Evolutionary conservation across 495 filamentous ascomycete species (phyloP).

Genomic region (Hypoxylon fuscum): DNA sequence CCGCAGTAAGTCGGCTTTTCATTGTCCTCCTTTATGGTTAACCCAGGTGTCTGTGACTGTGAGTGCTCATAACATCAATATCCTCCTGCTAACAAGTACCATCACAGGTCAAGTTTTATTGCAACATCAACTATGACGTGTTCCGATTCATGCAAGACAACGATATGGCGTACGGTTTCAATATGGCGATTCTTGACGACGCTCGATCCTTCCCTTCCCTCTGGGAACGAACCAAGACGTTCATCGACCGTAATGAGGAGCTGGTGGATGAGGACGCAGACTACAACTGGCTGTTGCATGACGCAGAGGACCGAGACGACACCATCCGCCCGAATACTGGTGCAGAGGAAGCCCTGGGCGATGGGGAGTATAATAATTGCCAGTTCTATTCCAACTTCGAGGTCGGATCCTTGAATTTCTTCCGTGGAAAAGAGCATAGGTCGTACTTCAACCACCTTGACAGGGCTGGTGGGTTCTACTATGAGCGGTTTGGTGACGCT

Average conservation of each 20-base stretch:
- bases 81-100: conserved; percentile 12
- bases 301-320: conserved; percentile 18
- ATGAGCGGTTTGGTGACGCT: conserved; percentile 70
- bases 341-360: conserved; percentile 8
- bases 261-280: conserved; percentile 61
- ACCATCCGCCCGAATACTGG: conserved; percentile 26
- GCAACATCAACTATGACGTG: conserved; percentile 74
- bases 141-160: conserved; percentile 80
- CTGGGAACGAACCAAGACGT: conserved; percentile 56
- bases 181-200: conserved; percentile 65
- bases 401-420: conserved; percentile 68
- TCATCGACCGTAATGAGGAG: conserved; percentile 57
- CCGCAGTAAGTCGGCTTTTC: conserved; percentile 52
- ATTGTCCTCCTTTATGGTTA: conserved; percentile 12
- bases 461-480: conserved; percentile 66
- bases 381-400: conserved; percentile 71
- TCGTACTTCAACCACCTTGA: conserved; percentile 68
- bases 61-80: background rate
- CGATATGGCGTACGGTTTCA: conserved; percentile 73
- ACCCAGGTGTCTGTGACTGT: background rate
- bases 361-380: conserved; percentile 59
- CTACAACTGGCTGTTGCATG: conserved; percentile 58
- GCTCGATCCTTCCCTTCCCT: conserved; percentile 59
- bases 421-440: conserved; percentile 63
- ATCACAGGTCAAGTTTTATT: conserved; percentile 65